Conservation (phyloP, 257 asterid genomes). For the Fraxinus americana region DNA sequence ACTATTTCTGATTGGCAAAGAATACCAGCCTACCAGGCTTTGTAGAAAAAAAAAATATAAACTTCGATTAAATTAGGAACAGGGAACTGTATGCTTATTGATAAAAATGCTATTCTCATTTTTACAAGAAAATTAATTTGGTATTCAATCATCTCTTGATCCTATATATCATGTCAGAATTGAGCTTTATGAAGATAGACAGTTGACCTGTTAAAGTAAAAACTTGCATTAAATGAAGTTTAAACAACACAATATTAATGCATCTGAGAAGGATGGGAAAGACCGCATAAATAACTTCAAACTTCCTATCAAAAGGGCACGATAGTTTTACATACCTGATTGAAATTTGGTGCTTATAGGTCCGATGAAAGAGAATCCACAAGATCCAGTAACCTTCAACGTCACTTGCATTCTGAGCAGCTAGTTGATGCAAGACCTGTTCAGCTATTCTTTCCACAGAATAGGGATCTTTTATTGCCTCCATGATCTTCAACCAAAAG, state of each 20-base stretch:
- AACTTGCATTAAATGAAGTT: slow-evolving; percentile 2
- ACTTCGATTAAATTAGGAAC: neutral
- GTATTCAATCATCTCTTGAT: slow-evolving; percentile 16
- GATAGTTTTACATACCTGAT: slow-evolving; percentile 51
- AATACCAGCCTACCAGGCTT: neutral
- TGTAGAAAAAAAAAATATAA: neutral
- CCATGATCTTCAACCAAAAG: slow-evolving; percentile 80
- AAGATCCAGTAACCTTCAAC: slow-evolving; percentile 90
- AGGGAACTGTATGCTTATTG: neutral
- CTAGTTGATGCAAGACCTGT: slow-evolving; percentile 74
- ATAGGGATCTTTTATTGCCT: slow-evolving; percentile 76
- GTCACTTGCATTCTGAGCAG: slow-evolving; percentile 55
- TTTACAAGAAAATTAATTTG: slow-evolving; percentile 5
- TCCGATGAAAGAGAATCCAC: slow-evolving; percentile 70
- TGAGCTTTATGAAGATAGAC: slow-evolving; percentile 3
- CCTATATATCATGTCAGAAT: slow-evolving; percentile 1
- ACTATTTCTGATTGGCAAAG: slow-evolving; percentile 12
- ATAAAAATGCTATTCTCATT: slow-evolving; percentile 9
- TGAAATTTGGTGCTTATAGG: slow-evolving; percentile 47
- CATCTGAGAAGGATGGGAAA: neutral
- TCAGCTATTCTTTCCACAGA: slow-evolving; percentile 91
- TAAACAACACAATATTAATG: slow-evolving; percentile 1
- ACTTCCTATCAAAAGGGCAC: slow-evolving; percentile 21
- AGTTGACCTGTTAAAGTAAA: slow-evolving; percentile 3
- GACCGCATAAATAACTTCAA: slow-evolving; percentile 2